Evolutionary conservation across 805 yeast species (phyloP).

Genomic region (Teunomyces funiuensis): DNA sequence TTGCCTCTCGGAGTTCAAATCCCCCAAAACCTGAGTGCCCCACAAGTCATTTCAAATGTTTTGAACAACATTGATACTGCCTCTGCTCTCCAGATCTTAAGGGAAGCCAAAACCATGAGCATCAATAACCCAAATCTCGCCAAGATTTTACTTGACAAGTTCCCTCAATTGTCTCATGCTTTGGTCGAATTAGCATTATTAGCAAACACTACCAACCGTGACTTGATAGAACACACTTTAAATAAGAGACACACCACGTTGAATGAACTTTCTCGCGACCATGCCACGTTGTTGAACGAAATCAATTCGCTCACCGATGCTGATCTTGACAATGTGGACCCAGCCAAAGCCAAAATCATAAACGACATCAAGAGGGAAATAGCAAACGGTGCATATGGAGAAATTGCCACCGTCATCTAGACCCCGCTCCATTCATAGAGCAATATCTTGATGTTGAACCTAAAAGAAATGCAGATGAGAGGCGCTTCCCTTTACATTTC

Average conservation of each 20-base stretch:
- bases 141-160: constrained; percentile 57
- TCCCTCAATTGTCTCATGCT: constrained; percentile 84
- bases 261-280: constrained; percentile 31
- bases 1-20: constrained; percentile 43
- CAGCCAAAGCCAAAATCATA: constrained; percentile 17
- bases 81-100: constrained; percentile 23
- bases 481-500: neutral
- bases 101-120: constrained; percentile 62
- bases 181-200: constrained; percentile 65
- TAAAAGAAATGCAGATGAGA: no score
- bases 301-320: constrained; percentile 28
- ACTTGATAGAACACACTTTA: constrained; percentile 36
- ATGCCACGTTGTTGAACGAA: constrained; percentile 30
- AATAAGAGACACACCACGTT: constrained; percentile 32
- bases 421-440: no score
- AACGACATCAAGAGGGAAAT: constrained; percentile 18
- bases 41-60: constrained; percentile 26
- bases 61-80: constrained; percentile 23
- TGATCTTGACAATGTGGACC: constrained; percentile 30
- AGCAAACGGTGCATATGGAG: constrained; percentile 23
- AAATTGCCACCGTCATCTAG: constrained; percentile 1
- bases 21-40: constrained; percentile 39
- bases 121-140: constrained; percentile 56
- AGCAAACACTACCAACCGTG: constrained; percentile 34
- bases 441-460: no score